A percentile compares a stretch with the other conserved stretches of the same genome.
These are phyloP conservation scores for Yarrowia deformans DNA, from an alignment of 805 yeast species.

Conservation along the genomic window DNA sequence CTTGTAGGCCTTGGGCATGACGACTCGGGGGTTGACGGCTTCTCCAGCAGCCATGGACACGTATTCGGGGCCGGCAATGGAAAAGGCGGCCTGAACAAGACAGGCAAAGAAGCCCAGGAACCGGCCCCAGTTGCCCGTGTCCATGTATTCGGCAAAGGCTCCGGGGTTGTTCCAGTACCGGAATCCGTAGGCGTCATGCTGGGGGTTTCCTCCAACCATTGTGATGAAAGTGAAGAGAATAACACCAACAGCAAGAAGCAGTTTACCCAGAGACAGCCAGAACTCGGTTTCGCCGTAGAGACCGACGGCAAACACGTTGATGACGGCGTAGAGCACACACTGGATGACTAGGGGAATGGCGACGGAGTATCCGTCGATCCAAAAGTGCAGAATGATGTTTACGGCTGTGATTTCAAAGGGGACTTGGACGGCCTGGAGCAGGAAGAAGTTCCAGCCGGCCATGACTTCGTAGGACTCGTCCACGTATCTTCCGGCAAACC, in stretches of 20 bases:
- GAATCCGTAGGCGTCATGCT: slow-evolving; percentile 67
- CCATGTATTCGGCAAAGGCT: slow-evolving; percentile 63
- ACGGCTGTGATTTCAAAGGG: slow-evolving; percentile 87
- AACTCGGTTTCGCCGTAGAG: slow-evolving; percentile 85
- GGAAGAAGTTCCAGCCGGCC: slow-evolving; percentile 83
- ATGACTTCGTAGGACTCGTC: slow-evolving; percentile 77
- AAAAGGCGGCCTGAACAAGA: slow-evolving; percentile 73
- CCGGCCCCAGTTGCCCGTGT: slow-evolving; percentile 65
- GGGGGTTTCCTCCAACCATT: slow-evolving; percentile 89
- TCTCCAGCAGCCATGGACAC: slow-evolving; percentile 88
- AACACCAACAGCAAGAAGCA: slow-evolving; percentile 75
- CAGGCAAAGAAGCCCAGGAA: slow-evolving; percentile 78
- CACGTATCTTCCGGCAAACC: slow-evolving; percentile 75
- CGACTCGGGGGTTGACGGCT: slow-evolving; percentile 71
- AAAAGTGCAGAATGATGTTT: slow-evolving; percentile 76
- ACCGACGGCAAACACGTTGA: slow-evolving; percentile 75
- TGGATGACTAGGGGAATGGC: slow-evolving; percentile 74
- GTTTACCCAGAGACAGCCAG: slow-evolving; percentile 76
- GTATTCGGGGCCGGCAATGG: slow-evolving; percentile 88
- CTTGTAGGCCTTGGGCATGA: slow-evolving; percentile 78
- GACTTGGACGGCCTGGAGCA: slow-evolving; percentile 75
- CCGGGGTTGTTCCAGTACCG: slow-evolving; percentile 63
- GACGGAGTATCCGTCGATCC: slow-evolving; percentile 79
- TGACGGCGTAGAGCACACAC: slow-evolving; percentile 64
- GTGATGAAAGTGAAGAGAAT: slow-evolving; percentile 77